These are phyloP conservation scores for Pseudocercospora musae DNA, from an alignment of 2,329 filamentous ascomycete genomes.

Conservation along the genomic window DNA sequence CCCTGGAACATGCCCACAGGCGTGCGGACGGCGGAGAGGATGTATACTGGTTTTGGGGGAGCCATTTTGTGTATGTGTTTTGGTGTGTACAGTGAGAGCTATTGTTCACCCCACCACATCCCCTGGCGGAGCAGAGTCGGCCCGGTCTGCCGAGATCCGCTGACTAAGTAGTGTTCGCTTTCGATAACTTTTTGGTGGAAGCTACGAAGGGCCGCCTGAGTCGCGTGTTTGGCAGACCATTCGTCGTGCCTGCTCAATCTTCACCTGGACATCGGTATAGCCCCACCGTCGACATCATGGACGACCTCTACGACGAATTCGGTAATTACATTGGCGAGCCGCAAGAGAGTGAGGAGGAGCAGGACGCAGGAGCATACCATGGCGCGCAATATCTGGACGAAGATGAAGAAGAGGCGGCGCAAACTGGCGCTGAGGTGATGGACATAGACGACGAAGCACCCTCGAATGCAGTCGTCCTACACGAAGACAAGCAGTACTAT, in stretches of 20 bases:
- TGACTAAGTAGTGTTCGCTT: background rate
- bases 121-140: background rate
- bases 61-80: constrained; percentile 57
- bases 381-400: constrained; percentile 77
- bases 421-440: constrained; percentile 81
- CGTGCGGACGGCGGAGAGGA: constrained; percentile 74
- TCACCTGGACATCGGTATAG: background rate
- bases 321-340: constrained; percentile 98
- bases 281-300: constrained; percentile 57
- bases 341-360: constrained; percentile 82
- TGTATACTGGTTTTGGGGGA: constrained; percentile 84
- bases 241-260: background rate
- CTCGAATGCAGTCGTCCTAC: constrained; percentile 93
- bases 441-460: constrained; percentile 86
- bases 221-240: background rate
- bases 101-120: background rate
- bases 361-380: constrained; percentile 66
- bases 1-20: constrained; percentile 93
- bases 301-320: constrained; percentile 98
- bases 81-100: background rate
- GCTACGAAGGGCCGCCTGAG: background rate
- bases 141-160: background rate
- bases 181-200: constrained; percentile 3
- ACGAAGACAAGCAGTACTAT: constrained; percentile 99
- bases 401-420: constrained; percentile 50